Base-by-base conservation (phyloP, 768 basidiomycete genomes). In the Melanogaster broomeanus region DNA sequence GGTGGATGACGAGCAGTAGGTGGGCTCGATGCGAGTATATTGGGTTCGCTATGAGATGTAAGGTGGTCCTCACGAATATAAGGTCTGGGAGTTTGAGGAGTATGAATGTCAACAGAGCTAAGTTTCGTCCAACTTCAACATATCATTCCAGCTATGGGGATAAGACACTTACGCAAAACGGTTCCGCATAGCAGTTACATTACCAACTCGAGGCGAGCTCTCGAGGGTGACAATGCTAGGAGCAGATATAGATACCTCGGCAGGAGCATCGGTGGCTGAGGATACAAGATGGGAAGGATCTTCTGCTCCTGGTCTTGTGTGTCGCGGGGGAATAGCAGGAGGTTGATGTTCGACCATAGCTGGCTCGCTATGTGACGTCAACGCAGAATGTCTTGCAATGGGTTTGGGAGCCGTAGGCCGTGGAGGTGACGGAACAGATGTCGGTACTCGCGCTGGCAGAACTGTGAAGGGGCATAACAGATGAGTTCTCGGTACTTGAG, bases 141-240 rank as follows among this genome's bases (percentile, higher is more conserved):
- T 31, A 3, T 13, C 5, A 2, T 22, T 31, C 24, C 37, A 34
- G 13, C 5, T 3, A 35, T 0, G 6, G 13, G 25, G 13, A 9
- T 5, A 37, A 4, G 15, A 50, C 9, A 59, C 62, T 51, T 42
- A 68, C 65, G 52, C 19, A 22, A 63, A 64, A 31, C 73, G 72
- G 52, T 55, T 72, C 33, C 74, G 72, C 31, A 76, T 62, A 2
- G 76, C 68, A 18, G 77, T 65, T 6, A 80, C 72, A 18, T 66
- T 68, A 16, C 63, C 45, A 39, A 34, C 12, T 11, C 54, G 48
- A 25, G 57, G 49, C 4, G 61, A 53, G 21, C 35, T 22, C 37
- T 55, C 53, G 11, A 46, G 6, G 3, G 42, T 12, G 8, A 19
- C 6, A 10, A 39, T 19, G 30, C 19, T 43, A 21, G 44, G 42